These are phyloP conservation scores for Rhynchospora breviuscula DNA, from an alignment of 176 grass and related monocot genomes.

Conservation along the genomic window DNA sequence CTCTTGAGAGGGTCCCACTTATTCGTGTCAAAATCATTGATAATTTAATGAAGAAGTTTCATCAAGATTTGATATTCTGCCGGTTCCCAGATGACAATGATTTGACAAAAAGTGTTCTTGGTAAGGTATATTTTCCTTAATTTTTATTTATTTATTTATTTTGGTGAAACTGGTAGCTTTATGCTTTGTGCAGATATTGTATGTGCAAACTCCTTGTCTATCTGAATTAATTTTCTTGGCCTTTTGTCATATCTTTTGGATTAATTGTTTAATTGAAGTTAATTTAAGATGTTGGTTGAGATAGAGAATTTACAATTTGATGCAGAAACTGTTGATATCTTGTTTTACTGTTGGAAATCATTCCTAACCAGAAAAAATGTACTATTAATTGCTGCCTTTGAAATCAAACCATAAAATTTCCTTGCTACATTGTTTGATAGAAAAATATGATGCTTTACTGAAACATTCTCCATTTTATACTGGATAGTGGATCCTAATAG, in stretches of 20 bases:
- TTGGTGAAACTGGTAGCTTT: background rate
- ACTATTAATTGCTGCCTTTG: background rate
- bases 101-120: conserved; percentile 57
- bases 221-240: background rate
- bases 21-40: conserved; percentile 67
- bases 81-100: conserved; percentile 66
- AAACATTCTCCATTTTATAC: background rate
- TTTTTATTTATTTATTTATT: background rate
- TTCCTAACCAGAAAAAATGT: background rate
- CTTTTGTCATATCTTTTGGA: background rate
- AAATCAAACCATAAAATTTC: background rate
- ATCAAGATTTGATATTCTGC: conserved; percentile 93
- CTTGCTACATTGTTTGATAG: background rate
- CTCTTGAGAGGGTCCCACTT: conserved; percentile 85
- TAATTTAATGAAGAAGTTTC: conserved; percentile 80
- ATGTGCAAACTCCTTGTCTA: background rate
- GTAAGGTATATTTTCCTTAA: conserved; percentile 32
- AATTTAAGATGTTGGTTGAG: background rate
- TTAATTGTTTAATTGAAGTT: background rate
- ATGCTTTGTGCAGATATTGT: background rate
- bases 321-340: background rate
- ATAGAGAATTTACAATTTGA: background rate
- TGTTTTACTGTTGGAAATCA: background rate
- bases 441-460: background rate
- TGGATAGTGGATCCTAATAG: background rate